Percentiles rank a stretch among this genome's conserved stretches.
These are phyloP conservation scores for Phalaenopsis hybrid DNA, from an alignment of 116 monocot genomes.

Conservation along the genomic window DNA sequence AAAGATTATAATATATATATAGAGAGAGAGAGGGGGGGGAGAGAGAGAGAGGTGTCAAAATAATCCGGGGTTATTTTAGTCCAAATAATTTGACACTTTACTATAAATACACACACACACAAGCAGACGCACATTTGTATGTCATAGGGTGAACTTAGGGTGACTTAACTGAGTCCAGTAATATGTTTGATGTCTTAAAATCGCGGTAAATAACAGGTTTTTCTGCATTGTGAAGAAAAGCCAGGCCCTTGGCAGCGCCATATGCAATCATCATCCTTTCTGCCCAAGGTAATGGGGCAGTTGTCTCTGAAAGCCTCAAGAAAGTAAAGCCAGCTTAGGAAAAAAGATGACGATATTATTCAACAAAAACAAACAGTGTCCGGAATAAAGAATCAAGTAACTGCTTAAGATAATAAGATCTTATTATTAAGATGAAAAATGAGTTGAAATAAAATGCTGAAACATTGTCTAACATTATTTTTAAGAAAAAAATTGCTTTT, in stretches of 20 bases:
- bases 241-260: conserved; percentile 85
- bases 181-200: conserved; percentile 91
- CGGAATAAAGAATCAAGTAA: background rate
- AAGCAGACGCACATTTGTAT: no score
- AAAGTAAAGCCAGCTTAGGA: conserved; percentile 16
- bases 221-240: conserved; percentile 89
- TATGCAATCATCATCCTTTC: conserved; percentile 87
- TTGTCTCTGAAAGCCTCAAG: conserved; percentile 50
- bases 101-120: background rate
- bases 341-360: background rate
- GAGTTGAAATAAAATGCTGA: background rate
- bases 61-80: no score
- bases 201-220: conserved; percentile 86
- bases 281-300: conserved; percentile 66
- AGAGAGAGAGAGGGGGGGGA: no score
- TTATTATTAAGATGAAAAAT: background rate
- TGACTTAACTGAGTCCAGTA: conserved; percentile 70
- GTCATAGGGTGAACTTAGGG: no score
- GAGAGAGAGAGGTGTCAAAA: no score
- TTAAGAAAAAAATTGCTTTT: background rate
- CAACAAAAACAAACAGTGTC: background rate
- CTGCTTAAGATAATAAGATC: background rate
- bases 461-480: background rate
- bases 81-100: no score
- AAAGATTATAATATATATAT: background rate